These are phyloP conservation scores for Antrodiella citrinella DNA, from an alignment of 768 basidiomycete genomes.

Conservation along the genomic window DNA sequence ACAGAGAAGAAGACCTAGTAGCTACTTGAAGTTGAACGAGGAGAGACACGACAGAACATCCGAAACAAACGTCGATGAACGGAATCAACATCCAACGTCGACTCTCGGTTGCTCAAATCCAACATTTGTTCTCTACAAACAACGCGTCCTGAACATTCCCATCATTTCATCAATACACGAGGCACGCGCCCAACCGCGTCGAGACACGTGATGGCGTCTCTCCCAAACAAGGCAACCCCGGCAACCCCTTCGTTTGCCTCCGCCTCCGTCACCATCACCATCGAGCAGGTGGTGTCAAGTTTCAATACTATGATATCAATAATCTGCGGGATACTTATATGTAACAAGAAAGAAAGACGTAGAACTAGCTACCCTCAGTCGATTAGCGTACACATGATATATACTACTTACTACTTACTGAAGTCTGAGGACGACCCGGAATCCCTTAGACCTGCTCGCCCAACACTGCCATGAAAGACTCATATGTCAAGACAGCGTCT, in stretches of 20 bases:
- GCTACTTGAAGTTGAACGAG: slow-evolving; percentile 4
- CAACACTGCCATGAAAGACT: not conserved
- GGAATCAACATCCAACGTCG: not conserved
- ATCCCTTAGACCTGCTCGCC: not conserved
- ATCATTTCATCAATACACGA: not conserved
- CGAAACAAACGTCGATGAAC: not conserved
- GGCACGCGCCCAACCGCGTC: not conserved
- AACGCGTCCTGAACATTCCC: not conserved
- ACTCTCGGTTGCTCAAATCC: not conserved
- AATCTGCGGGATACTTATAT: too few relatives aligned
- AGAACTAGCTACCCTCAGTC: too few relatives aligned
- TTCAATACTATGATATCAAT: too few relatives aligned
- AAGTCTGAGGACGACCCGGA: too few relatives aligned
- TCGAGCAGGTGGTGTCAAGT: too few relatives aligned
- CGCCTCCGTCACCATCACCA: too few relatives aligned
- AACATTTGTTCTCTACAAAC: not conserved
- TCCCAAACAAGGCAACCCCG: not conserved
- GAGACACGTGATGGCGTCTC: not conserved
- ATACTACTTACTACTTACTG: not conserved
- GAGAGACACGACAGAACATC: slow-evolving; percentile 7
- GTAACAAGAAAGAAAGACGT: too few relatives aligned
- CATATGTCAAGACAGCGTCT: not conserved
- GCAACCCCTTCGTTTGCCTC: not conserved
- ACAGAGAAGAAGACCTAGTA: not conserved
- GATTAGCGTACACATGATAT: not conserved